phyloP scores from a whole-genome alignment of 2,329 filamentous ascomycete species.

The Colletotrichum sp. region DNA sequence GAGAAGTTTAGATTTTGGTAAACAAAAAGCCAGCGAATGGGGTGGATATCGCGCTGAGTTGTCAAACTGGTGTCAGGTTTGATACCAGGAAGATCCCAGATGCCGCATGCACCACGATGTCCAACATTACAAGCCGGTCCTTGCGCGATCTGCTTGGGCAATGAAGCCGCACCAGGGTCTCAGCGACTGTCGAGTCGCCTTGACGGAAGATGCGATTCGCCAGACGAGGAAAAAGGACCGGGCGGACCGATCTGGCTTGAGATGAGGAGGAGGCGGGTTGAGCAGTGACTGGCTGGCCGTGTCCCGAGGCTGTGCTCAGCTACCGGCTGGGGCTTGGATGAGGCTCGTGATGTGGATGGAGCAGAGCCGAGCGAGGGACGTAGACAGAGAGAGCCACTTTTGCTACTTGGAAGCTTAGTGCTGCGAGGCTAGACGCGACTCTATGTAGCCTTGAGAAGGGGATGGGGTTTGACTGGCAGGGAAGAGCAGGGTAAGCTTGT shows the following conservation, averaged over 20 bases:
- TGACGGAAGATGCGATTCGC: slow-evolving; percentile 22
- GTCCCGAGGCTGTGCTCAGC: slow-evolving; percentile 2
- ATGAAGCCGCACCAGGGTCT: slow-evolving; percentile 47
- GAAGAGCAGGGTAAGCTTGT: slow-evolving; percentile 12
- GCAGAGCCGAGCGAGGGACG: background rate
- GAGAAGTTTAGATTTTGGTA: slow-evolving; percentile 23
- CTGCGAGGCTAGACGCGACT: slow-evolving; percentile 11
- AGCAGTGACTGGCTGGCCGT: background rate
- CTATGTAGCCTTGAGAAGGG: slow-evolving; percentile 13
- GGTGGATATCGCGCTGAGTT: slow-evolving; percentile 38
- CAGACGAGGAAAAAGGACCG: slow-evolving; percentile 4
- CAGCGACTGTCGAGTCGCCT: slow-evolving; percentile 26
- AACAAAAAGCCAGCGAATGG: slow-evolving; percentile 24
- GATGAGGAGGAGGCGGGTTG: background rate
- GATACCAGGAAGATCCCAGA: slow-evolving; percentile 47
- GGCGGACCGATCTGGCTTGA: slow-evolving; percentile 13
- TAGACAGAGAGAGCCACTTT: background rate
- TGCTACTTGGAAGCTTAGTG: slow-evolving; percentile 9
- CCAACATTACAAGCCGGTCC: slow-evolving; percentile 45
- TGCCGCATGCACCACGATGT: slow-evolving; percentile 37
- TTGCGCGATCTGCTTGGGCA: slow-evolving; percentile 42
- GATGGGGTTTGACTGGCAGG: slow-evolving; percentile 7
- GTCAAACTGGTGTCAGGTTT: slow-evolving; percentile 39
- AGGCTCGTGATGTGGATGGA: slow-evolving; percentile 19
- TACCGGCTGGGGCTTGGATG: slow-evolving; percentile 5